These are phyloP conservation scores for Eustoma russellianum DNA, from an alignment of 257 asterid genomes.

Conservation along the genomic window DNA sequence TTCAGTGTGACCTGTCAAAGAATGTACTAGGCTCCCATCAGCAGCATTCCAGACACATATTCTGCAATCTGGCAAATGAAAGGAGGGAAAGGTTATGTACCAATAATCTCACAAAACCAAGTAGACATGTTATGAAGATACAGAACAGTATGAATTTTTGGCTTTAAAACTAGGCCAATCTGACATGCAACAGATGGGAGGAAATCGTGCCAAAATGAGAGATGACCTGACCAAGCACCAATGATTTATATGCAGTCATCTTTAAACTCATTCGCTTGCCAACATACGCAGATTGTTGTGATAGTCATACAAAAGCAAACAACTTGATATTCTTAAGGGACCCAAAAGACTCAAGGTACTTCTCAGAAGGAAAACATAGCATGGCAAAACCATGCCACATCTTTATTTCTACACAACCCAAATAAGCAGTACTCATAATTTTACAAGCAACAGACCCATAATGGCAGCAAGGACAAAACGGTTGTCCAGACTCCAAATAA, in stretches of 20 bases:
- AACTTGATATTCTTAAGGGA: background rate
- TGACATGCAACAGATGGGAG: background rate
- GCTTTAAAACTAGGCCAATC: slow-evolving; percentile 11
- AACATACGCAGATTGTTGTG: no score
- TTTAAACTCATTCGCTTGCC: background rate
- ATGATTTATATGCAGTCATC: background rate
- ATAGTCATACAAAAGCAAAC: background rate
- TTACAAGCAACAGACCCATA: slow-evolving; percentile 58
- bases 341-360: background rate
- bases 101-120: background rate
- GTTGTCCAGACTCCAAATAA: slow-evolving; percentile 95
- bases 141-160: slow-evolving; percentile 1
- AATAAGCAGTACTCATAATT: no score
- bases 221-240: no score
- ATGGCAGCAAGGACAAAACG: slow-evolving; percentile 99
- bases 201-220: slow-evolving; percentile 3
- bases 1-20: slow-evolving; percentile 89
- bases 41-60: slow-evolving; percentile 99
- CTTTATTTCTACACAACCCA: no score
- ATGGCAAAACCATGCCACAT: no score
- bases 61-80: slow-evolving; percentile 70
- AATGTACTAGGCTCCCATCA: slow-evolving; percentile 98
- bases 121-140: slow-evolving; percentile 1
- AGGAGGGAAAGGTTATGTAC: background rate
- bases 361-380: no score